Evolutionary conservation across 1,284 basidiomycete genomes (phyloP).

Genomic region (Boletellus deceptivus): DNA sequence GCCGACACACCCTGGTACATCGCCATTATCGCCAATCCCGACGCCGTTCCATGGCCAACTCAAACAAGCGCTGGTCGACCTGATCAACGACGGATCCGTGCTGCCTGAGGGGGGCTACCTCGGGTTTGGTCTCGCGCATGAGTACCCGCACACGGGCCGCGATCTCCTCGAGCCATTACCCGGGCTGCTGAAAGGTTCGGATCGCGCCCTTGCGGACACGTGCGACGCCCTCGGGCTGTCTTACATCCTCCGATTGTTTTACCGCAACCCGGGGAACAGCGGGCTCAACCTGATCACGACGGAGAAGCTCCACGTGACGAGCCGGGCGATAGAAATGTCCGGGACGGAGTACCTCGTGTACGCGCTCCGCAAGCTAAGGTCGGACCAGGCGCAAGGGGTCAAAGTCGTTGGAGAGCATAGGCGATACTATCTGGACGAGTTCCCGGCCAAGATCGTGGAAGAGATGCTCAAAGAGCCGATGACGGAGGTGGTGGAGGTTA

Average conservation of each 20-base stretch:
- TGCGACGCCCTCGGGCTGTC: constrained; percentile 3
- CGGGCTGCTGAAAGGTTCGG: constrained; percentile 22
- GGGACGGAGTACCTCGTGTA: neutral
- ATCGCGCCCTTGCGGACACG: constrained; percentile 38
- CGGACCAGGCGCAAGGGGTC: constrained; percentile 15
- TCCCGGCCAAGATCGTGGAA: neutral
- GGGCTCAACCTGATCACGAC: constrained; percentile 10
- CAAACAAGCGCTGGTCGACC: constrained; percentile 27
- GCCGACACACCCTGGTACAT: constrained; percentile 3
- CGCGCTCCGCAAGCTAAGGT: constrained; percentile 7
- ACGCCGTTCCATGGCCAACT: neutral
- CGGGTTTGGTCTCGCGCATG: constrained; percentile 8
- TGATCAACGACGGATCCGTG: constrained; percentile 33
- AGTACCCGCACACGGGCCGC: constrained; percentile 2
- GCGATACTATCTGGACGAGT: no score
- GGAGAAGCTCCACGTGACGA: constrained; percentile 8
- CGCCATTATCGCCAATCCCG: neutral
- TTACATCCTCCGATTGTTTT: constrained; percentile 1
- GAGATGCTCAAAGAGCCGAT: constrained; percentile 2
- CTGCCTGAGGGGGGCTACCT: constrained; percentile 8
- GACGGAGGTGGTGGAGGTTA: constrained; percentile 12
- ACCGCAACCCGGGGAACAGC: neutral
- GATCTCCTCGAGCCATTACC: neutral
- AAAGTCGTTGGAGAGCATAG: neutral
- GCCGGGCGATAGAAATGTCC: neutral